Base-by-base conservation (phyloP, 1,284 basidiomycete genomes). In the Sutorius eximius region DNA sequence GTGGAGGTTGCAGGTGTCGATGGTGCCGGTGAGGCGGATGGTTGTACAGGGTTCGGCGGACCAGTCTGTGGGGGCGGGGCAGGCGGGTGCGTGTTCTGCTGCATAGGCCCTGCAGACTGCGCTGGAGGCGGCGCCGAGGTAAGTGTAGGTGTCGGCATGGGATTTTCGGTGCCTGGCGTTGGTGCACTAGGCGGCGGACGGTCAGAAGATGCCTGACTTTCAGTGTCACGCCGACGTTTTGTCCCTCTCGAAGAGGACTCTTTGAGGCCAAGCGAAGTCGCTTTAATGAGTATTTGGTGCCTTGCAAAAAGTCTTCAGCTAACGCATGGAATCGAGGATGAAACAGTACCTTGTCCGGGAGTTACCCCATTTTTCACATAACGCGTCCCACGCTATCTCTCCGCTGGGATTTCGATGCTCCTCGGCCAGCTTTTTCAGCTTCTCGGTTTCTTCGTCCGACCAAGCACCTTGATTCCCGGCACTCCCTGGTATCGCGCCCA, bases 201-300 rank as follows among this genome's bases (percentile, higher is more conserved):
- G 38, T 73, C 73, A 38, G 67, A 55, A 45, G 66, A 54, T n/a
- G 59, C 9, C 18, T 70, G 69, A 24, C 70, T 62, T 2, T 81
- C 78, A 5, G 75, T 72, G 57, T 81, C 75, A 72, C 81, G 76
- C 44, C 84, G 78, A 41, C 87, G 79, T 63, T 89, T 89, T 22
- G 77, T 75, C 1, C 82, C 83, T 36, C 85, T 73, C 1, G 80
- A 82, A 5, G 86, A 82, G 56, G 84, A 87, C 61, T 87, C 86
- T 69, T 89, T 89, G 41, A 91, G 73, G 6, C 85, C 84, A 27
- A 91, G 70, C n/a, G 79, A 75, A 1, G 86, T 89, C 4, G 88
- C 89, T 67, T 89, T 89, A 58, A 89, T 80, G 32, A 90, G 72
- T 50, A 91, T 89, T 68, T 91, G 88, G 62, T 89, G 87, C 63